phyloP scores from a whole-genome alignment of 2,329 filamentous ascomycete genomes.

The Colletotrichum gloeosporioides region DNA sequence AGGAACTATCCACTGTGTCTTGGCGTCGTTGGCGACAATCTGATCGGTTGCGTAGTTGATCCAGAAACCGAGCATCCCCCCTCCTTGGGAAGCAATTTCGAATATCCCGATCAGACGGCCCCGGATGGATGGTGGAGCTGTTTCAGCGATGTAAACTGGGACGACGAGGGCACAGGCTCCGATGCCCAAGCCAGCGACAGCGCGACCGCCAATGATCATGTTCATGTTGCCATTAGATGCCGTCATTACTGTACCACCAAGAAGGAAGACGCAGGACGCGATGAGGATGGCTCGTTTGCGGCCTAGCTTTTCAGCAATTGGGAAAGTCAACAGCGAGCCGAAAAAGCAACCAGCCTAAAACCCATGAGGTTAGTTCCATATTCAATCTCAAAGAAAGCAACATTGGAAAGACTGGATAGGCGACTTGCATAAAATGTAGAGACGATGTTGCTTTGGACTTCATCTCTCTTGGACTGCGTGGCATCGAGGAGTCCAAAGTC shows the following conservation, averaged over 20 bases:
- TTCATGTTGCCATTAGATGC: slow-evolving; percentile 39
- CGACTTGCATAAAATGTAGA: slow-evolving; percentile 47
- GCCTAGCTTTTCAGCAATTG: not conserved
- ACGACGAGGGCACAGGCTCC: slow-evolving; percentile 56
- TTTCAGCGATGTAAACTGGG: slow-evolving; percentile 64
- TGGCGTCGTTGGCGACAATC: slow-evolving; percentile 15
- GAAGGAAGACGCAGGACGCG: slow-evolving; percentile 40
- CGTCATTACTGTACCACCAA: slow-evolving; percentile 53
- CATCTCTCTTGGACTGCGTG: slow-evolving; percentile 1
- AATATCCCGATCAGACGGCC: slow-evolving; percentile 55
- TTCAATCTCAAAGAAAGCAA: not conserved
- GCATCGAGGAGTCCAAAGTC: slow-evolving; percentile 19
- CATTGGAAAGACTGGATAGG: accelerated
- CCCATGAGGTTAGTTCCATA: not conserved
- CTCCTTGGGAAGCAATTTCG: slow-evolving; percentile 55
- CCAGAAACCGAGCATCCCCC: slow-evolving; percentile 53
- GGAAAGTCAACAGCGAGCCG: not conserved
- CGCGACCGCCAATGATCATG: slow-evolving; percentile 62
- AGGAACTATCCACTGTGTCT: slow-evolving; percentile 47
- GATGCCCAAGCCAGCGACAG: slow-evolving; percentile 56
- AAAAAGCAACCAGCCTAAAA: not conserved
- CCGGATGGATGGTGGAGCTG: slow-evolving; percentile 56
- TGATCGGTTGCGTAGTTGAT: slow-evolving; percentile 33
- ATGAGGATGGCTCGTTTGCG: not conserved
- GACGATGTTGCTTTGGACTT: slow-evolving; percentile 33